Base-by-base conservation (phyloP, 345 rosid species). In the Pugionium cornutum region DNA sequence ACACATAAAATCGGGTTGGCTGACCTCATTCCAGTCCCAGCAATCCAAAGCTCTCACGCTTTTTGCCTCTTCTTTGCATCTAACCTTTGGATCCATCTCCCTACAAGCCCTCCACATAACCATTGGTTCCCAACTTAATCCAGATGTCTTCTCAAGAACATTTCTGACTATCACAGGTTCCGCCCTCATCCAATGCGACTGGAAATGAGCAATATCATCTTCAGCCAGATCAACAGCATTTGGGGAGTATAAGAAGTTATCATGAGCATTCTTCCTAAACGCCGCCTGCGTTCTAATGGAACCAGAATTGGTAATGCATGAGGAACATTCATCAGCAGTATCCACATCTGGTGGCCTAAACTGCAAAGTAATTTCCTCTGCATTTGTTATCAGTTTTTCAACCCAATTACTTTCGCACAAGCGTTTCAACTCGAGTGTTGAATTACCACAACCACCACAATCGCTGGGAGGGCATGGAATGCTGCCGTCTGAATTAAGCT, bases 111-210 rank as follows among this genome's bases (percentile, higher is more conserved):
- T 86, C 88, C 90, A 91, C 92, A 87, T 89, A 54, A 92, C 95
- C 86, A 83, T 74, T 45, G 96, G 98, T 46, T 85, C 92, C 98
- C 91, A 92, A 65, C 95, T 92, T 57, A 92, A 64, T 48, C 96
- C 89, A 53, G 86, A 76, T 4, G 82, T 68, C 72, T 68, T 77
- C 61, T 84, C 83, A 7, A 85, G 82, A 36, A 79, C 87, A 76
- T 84, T 68, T 56, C 80, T 76, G 33, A 85, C 87, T 34, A 89
- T 64, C 35, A 86, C 82, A 59, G 92, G 98, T 76, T 89, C 87
- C 7, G 86, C 96, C 47, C 64, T 87, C 68, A 55, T 69, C 98
- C 92, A 91, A 25, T 91, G 95, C 48, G 34, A 62, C 71, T 77
- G 91, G 75, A 91, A 89, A 81, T 91, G 96, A 67, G 79, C 43